A percentile compares a stretch with the other conserved stretches of the same genome.
These are phyloP conservation scores for Hemileccinum rubropunctum DNA, from an alignment of 768 basidiomycete species.

Conservation along the genomic window DNA sequence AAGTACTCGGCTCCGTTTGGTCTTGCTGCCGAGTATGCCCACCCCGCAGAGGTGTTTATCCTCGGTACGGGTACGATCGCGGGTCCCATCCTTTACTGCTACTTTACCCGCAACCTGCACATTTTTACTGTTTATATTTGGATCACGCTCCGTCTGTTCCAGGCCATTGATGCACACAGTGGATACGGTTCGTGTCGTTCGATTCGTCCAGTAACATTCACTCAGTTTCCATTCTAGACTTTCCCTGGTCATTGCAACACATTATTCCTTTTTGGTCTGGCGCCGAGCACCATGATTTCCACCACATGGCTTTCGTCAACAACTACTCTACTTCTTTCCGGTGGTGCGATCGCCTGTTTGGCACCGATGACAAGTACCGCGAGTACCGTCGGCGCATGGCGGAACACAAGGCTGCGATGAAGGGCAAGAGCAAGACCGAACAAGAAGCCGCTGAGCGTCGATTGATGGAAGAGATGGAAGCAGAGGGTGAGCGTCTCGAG, in stretches of 20 bases:
- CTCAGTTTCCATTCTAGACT: conserved; percentile 49
- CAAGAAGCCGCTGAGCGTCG: conserved; percentile 54
- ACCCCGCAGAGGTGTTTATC: conserved; percentile 94
- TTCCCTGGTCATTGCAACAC: conserved; percentile 96
- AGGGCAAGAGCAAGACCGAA: conserved; percentile 53
- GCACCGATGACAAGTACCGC: conserved; percentile 88
- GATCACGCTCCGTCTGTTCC: conserved; percentile 93
- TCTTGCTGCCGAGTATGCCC: conserved; percentile 96
- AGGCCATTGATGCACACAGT: conserved; percentile 95
- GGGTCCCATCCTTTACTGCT: conserved; percentile 86
- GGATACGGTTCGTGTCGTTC: conserved; percentile 72
- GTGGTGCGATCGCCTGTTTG: conserved; percentile 87
- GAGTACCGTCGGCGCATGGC: conserved; percentile 69
- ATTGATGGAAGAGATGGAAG: conserved; percentile 67
- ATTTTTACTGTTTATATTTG: conserved; percentile 92
- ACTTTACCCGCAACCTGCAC: conserved; percentile 70
- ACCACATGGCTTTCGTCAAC: conserved; percentile 95
- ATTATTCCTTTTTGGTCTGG: conserved; percentile 96
- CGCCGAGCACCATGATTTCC: conserved; percentile 97
- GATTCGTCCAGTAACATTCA: background rate
- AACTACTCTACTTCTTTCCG: conserved; percentile 94
- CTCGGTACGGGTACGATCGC: conserved; percentile 89
- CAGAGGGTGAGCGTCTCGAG: conserved; percentile 70
- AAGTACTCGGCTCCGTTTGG: conserved; percentile 97
- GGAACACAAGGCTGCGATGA: conserved; percentile 57